These are phyloP conservation scores for Vararia minispora DNA, from an alignment of 768 basidiomycete species.

Conservation along the genomic window DNA sequence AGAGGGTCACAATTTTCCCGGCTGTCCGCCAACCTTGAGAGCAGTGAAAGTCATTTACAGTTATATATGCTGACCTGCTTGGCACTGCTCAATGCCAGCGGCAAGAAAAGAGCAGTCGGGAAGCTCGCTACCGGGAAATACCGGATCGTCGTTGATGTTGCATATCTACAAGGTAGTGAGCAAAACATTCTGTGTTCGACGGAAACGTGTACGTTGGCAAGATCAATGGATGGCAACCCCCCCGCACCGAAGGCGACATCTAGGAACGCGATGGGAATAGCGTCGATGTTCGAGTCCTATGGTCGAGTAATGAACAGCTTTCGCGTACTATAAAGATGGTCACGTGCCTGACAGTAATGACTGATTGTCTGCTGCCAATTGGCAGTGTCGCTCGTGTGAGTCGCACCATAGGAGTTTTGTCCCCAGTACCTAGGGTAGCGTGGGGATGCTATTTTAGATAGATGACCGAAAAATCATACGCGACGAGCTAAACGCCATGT, in stretches of 20 bases:
- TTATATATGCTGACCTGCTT: conserved; percentile 21
- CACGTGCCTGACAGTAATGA: conserved; percentile 36
- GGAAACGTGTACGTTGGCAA: conserved; percentile 37
- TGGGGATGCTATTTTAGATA: no score
- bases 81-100: conserved; percentile 49
- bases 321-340: background rate
- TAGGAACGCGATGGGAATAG: conserved; percentile 50
- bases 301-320: background rate
- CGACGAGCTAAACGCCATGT: no score
- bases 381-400: conserved; percentile 24
- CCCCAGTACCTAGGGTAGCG: conserved; percentile 40
- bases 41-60: no score
- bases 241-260: conserved; percentile 47
- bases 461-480: no score
- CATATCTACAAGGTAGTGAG: conserved; percentile 33
- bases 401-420: conserved; percentile 48
- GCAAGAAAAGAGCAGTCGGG: conserved; percentile 51
- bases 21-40: no score
- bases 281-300: conserved; percentile 47
- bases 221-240: conserved; percentile 42
- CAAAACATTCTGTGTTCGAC: background rate
- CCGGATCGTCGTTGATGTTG: conserved; percentile 39
- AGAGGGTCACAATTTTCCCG: conserved; percentile 27
- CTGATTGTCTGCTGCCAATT: conserved; percentile 40
- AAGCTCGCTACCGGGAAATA: conserved; percentile 55